These are phyloP conservation scores for Cudoniella acicularis DNA, from an alignment of 495 filamentous ascomycete genomes.

Conservation along the genomic window DNA sequence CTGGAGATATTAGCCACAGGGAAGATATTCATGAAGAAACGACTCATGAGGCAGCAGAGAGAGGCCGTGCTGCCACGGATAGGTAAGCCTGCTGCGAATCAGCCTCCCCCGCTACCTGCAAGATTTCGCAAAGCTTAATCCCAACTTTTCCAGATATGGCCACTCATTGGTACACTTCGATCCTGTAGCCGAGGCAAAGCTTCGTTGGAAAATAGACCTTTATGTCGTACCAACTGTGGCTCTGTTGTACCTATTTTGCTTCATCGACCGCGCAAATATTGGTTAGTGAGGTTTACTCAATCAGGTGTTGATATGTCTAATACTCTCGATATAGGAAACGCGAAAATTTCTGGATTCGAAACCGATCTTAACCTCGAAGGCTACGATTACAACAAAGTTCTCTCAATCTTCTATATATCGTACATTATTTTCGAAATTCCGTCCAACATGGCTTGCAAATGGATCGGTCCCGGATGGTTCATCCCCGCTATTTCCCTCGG, in stretches of 20 bases:
- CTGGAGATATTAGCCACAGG: slow-evolving; percentile 4
- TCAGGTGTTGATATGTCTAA: slow-evolving; percentile 15
- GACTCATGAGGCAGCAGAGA: slow-evolving; percentile 49
- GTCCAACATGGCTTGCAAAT: slow-evolving; percentile 61
- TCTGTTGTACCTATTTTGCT: slow-evolving; percentile 57
- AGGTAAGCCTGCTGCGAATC: too few species aligned
- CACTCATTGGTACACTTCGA: slow-evolving; percentile 56
- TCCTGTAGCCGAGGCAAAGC: slow-evolving; percentile 50
- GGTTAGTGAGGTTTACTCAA: slow-evolving; percentile 33
- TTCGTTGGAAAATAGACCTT: slow-evolving; percentile 49
- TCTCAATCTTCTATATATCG: slow-evolving; percentile 63
- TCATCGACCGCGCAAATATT: slow-evolving; percentile 62
- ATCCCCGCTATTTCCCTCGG: slow-evolving; percentile 51
- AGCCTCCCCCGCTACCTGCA: too few species aligned
- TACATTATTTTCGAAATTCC: slow-evolving; percentile 69
- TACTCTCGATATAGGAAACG: slow-evolving; percentile 34
- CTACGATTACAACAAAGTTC: slow-evolving; percentile 66
- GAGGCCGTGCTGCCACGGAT: slow-evolving; percentile 58
- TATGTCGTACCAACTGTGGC: slow-evolving; percentile 52
- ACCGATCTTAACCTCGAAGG: slow-evolving; percentile 58
- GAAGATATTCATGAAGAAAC: slow-evolving; percentile 19
- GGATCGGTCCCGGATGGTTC: slow-evolving; percentile 61
- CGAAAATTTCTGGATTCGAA: slow-evolving; percentile 56
- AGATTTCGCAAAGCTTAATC: slow-evolving; percentile 1
- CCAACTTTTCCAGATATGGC: slow-evolving; percentile 44